These are phyloP conservation scores for Trametopsis cervina DNA, from an alignment of 768 basidiomycete genomes.

Conservation along the genomic window DNA sequence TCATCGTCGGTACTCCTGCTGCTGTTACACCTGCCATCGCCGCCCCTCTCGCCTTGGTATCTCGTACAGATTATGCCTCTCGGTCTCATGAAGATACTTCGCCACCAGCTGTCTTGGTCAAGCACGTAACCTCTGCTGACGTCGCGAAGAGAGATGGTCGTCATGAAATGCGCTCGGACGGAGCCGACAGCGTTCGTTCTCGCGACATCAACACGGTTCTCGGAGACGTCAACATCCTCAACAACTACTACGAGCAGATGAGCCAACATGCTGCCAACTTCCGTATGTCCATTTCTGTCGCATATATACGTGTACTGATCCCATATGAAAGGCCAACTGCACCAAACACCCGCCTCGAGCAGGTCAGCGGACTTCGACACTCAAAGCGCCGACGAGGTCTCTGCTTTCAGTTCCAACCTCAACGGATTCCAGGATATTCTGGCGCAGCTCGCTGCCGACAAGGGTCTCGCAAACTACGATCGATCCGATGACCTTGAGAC, in stretches of 20 bases:
- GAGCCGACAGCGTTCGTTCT: not conserved
- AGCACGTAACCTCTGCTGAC: no score
- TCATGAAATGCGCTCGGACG: no score
- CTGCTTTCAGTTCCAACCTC: constrained; percentile 27
- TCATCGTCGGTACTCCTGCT: constrained; percentile 17
- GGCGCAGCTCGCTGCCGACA: constrained; percentile 28
- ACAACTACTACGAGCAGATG: constrained; percentile 18
- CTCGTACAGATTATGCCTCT: not conserved
- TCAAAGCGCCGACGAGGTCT: constrained; percentile 29
- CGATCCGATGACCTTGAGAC: constrained; percentile 35
- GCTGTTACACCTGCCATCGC: constrained; percentile 20
- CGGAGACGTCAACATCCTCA: constrained; percentile 21
- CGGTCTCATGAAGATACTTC: no score
- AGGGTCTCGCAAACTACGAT: constrained; percentile 49
- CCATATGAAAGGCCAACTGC: not conserved
- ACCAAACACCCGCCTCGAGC: constrained; percentile 1
- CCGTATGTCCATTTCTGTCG: constrained; percentile 16
- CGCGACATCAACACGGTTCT: constrained; percentile 12
- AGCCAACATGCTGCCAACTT: constrained; percentile 19
- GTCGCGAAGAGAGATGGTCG: no score
- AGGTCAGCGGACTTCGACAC: constrained; percentile 28
- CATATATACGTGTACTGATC: not conserved
- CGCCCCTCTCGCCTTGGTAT: constrained; percentile 20
- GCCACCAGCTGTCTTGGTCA: no score
- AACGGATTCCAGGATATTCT: constrained; percentile 26